phyloP scores from a whole-genome alignment of 2,329 filamentous ascomycete species.

The Plectosphaerella sp. region DNA sequence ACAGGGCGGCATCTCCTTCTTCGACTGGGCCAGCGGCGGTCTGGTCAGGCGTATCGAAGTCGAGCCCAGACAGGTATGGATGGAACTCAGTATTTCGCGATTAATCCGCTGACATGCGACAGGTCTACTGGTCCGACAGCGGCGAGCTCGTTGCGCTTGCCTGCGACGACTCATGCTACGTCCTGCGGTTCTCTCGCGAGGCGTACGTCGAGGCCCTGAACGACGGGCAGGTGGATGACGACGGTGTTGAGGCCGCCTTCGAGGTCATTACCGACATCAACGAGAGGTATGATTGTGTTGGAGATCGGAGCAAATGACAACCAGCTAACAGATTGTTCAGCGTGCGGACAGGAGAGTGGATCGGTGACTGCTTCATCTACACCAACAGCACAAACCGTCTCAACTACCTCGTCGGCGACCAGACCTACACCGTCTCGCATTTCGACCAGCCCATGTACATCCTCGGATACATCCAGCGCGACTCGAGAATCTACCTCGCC shows the following conservation, averaged over 20 bases:
- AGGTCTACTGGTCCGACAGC: slow-evolving; percentile 96
- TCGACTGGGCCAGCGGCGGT: slow-evolving; percentile 89
- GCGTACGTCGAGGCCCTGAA: slow-evolving; percentile 82
- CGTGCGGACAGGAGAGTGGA: slow-evolving; percentile 93
- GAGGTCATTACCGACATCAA: slow-evolving; percentile 95
- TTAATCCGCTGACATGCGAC: slow-evolving; percentile 1
- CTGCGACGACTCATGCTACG: slow-evolving; percentile 93
- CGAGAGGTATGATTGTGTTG: slow-evolving; percentile 57
- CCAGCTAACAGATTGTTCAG: slow-evolving; percentile 34
- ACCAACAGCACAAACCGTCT: slow-evolving; percentile 94
- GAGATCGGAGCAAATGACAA: neutral
- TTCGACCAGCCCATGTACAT: slow-evolving; percentile 96
- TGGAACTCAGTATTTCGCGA: too few species aligned
- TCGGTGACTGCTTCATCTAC: slow-evolving; percentile 98
- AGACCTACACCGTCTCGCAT: slow-evolving; percentile 95
- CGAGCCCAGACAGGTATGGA: slow-evolving; percentile 48
- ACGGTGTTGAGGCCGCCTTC: slow-evolving; percentile 93
- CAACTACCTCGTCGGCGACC: slow-evolving; percentile 96
- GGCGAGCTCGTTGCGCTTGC: slow-evolving; percentile 90
- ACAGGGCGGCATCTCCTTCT: slow-evolving; percentile 90
- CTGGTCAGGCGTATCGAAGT: slow-evolving; percentile 90
- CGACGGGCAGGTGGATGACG: slow-evolving; percentile 75
- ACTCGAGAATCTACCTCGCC: slow-evolving; percentile 90
- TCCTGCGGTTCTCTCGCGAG: slow-evolving; percentile 86
- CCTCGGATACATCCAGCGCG: slow-evolving; percentile 89